phyloP scores from a whole-genome alignment of 2,329 filamentous ascomycete species.

The Xylariaceae sp. region DNA sequence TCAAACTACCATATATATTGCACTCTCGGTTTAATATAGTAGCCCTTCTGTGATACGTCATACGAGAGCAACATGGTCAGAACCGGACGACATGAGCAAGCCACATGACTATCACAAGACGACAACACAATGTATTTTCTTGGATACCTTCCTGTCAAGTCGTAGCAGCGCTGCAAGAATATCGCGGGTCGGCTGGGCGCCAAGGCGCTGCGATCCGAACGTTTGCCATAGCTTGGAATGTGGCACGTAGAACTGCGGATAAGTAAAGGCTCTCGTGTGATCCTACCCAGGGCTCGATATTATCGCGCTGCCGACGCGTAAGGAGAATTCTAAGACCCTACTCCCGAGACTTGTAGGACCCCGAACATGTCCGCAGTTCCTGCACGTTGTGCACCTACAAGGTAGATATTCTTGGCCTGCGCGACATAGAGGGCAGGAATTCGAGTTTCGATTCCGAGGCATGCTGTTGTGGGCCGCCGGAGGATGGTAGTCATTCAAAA shows the following conservation, averaged over 20 bases:
- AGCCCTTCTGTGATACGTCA: constrained; percentile 2
- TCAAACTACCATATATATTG: too few species aligned
- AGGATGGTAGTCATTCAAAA: too few species aligned
- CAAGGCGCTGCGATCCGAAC: constrained; percentile 21
- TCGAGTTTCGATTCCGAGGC: constrained; percentile 4
- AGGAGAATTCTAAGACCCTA: too few species aligned
- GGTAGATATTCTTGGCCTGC: constrained; percentile 5
- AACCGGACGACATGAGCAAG: constrained; percentile 1
- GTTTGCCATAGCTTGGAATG: constrained; percentile 18
- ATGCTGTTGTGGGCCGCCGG: constrained; percentile 9
- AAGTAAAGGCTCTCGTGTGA: not conserved
- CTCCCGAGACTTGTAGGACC: too few species aligned
- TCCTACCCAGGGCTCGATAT: not conserved
- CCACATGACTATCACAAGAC: constrained; percentile 23
- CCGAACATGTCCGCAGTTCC: too few species aligned
- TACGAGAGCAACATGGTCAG: constrained; percentile 5
- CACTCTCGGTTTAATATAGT: too few species aligned
- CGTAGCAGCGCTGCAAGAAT: constrained; percentile 22
- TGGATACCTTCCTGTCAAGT: constrained; percentile 27
- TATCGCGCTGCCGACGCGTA: not conserved
- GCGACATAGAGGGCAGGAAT: constrained; percentile 3
- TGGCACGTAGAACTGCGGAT: not conserved
- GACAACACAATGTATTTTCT: constrained; percentile 11
- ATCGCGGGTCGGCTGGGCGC: constrained; percentile 23
- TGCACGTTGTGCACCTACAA: not conserved